phyloP scores from a whole-genome alignment of 1,284 basidiomycete genomes.

The Hemileia vastatrix region DNA sequence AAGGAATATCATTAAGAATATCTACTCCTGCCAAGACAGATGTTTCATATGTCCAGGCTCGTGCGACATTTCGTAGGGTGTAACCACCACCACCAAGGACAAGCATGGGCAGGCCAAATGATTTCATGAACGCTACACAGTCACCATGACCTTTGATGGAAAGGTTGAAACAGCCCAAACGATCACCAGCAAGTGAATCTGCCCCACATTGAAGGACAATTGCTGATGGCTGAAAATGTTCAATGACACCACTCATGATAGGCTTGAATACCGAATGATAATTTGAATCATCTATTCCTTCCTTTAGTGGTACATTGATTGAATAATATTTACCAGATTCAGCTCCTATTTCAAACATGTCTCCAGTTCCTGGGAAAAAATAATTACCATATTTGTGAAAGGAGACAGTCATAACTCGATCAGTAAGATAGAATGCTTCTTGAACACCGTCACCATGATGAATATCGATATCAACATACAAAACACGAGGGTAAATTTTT shows the following conservation, averaged over 20 bases:
- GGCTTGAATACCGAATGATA: conserved; percentile 77
- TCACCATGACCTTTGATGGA: conserved; percentile 84
- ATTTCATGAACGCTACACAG: conserved; percentile 75
- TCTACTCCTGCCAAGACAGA: conserved; percentile 80
- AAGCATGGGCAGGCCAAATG: conserved; percentile 78
- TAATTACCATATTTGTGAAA: conserved; percentile 91
- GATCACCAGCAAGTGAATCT: conserved; percentile 88
- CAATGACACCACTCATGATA: conserved; percentile 74
- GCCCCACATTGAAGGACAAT: conserved; percentile 91
- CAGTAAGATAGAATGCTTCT: conserved; percentile 94
- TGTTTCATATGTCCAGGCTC: conserved; percentile 94
- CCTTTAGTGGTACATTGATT: conserved; percentile 84
- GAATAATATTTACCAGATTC: conserved; percentile 79
- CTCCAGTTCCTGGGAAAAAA: conserved; percentile 81
- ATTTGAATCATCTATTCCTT: conserved; percentile 72
- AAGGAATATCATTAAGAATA: conserved; percentile 65
- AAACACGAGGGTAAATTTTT: conserved; percentile 62
- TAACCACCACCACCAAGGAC: conserved; percentile 92
- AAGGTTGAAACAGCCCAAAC: conserved; percentile 90
- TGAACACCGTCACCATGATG: conserved; percentile 98
- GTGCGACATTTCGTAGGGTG: conserved; percentile 78
- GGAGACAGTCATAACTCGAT: conserved; percentile 88
- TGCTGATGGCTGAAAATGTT: conserved; percentile 77
- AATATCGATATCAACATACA: conserved; percentile 96
- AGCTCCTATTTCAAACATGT: conserved; percentile 63